Evolutionary conservation across 2,329 filamentous ascomycete species (phyloP), one percentile per base, ranked within the genome.

Genomic region (Elsinoe fawcettii): DNA sequence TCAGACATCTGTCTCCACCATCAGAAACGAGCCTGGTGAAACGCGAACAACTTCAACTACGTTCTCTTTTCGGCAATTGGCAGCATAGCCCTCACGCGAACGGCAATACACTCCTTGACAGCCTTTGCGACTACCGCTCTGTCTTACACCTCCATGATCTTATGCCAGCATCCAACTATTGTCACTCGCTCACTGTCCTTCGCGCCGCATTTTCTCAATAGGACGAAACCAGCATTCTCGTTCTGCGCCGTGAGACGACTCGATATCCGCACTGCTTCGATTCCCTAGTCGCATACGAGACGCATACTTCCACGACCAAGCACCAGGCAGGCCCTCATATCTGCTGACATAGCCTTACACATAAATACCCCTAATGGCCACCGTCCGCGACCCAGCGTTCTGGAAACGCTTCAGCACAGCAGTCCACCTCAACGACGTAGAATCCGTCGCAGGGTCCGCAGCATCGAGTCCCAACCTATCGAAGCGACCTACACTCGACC

Each of bases 351-450:
- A 5, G 27, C 27, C 27, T 9, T 5, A 30, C 27, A 30, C 9
- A 23, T 9, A 12, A 18, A 11, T 4, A 51, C 27, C 23, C 32
- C 54, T 39, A 58, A 79, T 79, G 77, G 73, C 74, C n/a, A 71
- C 73, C 46, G 73, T 79, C 58, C 76, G 75, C 60, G 81, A 84
- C 64, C 80, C 80, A 22, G 74, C 73, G 51, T 84, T 83, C 70
- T 84, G 80, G 81, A 75, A 76, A 57, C 77, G 80, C 63, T 83
- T 83, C 71, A 80, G 77, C 59, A 68, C 73, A 53, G 81, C 81
- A 36, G 78, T 82, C 1, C 80, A 82, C 65, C 68, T 74, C 54
- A 56, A 58, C 55, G 78, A 82, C 61, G 80, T 82, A 63, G 74
- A 77, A 61, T 58, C 57, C 46, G 56, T 39, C 27, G 30, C 37